phyloP scores from a whole-genome alignment of 139 green algal species.

The Bryopsis sp. region DNA sequence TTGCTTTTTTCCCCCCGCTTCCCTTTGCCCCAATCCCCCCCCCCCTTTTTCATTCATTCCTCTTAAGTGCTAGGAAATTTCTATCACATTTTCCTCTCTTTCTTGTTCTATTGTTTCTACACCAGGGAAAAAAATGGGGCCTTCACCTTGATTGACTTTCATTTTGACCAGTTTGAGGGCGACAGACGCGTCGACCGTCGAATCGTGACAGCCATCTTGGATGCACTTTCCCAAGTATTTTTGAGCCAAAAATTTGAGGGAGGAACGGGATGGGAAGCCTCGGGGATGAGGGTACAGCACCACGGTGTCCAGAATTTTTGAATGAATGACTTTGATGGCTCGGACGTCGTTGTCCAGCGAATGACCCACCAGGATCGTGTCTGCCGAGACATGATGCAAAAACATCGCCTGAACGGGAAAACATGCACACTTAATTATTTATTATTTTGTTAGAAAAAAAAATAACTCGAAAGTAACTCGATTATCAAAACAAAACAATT shows the following conservation, averaged over 20 bases:
- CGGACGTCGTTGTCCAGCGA: conserved; percentile 46
- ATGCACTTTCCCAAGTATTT: conserved; percentile 32
- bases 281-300: conserved; percentile 40
- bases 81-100: no score
- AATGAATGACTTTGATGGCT: conserved; percentile 34
- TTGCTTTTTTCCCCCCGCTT: no score
- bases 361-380: conserved; percentile 48
- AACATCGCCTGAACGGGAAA: conserved; percentile 24
- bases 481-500: no score
- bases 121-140: no score
- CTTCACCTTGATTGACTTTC: conserved; percentile 33
- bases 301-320: conserved; percentile 34
- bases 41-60: no score
- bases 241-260: conserved; percentile 16
- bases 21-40: no score
- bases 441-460: no score
- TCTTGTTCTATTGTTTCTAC: no score
- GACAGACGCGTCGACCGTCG: conserved; percentile 34
- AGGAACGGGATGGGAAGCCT: conserved; percentile 2
- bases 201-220: conserved; percentile 42
- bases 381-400: conserved; percentile 4
- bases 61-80: no score
- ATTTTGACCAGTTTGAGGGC: conserved; percentile 43
- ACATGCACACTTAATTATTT: no score
- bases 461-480: no score